Base-by-base conservation (phyloP, 352 stramenopile species). In the Pythium pyrilobum region DNA sequence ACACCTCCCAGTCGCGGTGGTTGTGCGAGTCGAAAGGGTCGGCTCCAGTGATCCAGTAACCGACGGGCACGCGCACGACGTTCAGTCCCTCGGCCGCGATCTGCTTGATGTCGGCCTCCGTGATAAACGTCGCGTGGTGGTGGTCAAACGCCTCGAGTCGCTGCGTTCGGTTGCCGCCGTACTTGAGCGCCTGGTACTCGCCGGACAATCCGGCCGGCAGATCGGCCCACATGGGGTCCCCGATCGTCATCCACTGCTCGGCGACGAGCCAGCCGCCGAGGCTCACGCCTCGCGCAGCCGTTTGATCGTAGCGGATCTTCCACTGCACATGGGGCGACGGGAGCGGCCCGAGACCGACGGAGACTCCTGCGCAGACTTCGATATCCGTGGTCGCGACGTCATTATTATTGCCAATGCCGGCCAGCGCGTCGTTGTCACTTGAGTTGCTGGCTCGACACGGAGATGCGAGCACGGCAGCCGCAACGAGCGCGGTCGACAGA, bases 11-110 rank as follows among this genome's bases (percentile, higher is more conserved):
- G 42, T 83, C 66, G 10, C 31, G 40, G 13, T 56, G 55, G 8
- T 66, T 52, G 1, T 37, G 65, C 38, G 65, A 43, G 24, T 84
- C 72, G 50, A 79, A 32, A 32, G 74, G 1, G 53, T 85, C 70
- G 38, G 72, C 74, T 33, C 76, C 74, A 5, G 69, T 54, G 64
- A 91, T 87, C 80, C 77, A 91, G 55, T 83, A 89, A 12, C 80
- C 80, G 9, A 91, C 61, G 0, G 80, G 77, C 10, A 90, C 77
- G n/a, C 80, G 80, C 18, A 90, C 77, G 4, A 74, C 87, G 58
- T 91, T 89, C 54, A 91, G 69, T 1, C 77, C 76, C 5, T 73
- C 69, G 4, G 43, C 53, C 0, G 72, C 71, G 43, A 91, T 89
- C 2, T 57, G 58, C 11, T 48, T 37, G 54, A 91, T 87, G 23